A percentile compares a stretch with the other conserved stretches of the same genome.
phyloP scores from a whole-genome alignment of 352 stramenopile genomes.

The Thalassiosira livingstoniorum region DNA sequence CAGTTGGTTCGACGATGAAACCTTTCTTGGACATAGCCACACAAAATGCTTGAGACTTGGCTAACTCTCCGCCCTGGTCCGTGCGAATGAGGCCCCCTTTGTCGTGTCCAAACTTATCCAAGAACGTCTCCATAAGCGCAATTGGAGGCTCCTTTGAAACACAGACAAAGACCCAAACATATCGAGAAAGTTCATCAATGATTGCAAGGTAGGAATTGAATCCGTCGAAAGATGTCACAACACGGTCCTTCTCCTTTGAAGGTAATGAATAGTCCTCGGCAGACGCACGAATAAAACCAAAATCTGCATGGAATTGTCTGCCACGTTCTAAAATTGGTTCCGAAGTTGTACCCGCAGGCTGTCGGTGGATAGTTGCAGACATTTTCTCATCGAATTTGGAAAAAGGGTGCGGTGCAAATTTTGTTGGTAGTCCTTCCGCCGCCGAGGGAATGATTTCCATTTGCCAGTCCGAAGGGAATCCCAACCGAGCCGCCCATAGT shows the following conservation, averaged over 20 bases:
- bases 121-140: neutral
- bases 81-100: neutral
- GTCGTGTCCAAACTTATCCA: neutral
- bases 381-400: constrained; percentile 1
- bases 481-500: constrained; percentile 21
- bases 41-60: neutral
- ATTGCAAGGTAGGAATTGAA: constrained; percentile 25
- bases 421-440: neutral
- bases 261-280: constrained; percentile 4
- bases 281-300: constrained; percentile 15
- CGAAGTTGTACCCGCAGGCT: neutral
- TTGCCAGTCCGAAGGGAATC: constrained; percentile 21
- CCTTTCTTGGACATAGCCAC: neutral
- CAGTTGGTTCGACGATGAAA: neutral
- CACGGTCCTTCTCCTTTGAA: neutral
- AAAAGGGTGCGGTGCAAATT: constrained; percentile 24
- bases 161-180: neutral
- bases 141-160: neutral
- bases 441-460: neutral
- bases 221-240: constrained; percentile 22
- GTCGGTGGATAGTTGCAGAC: neutral
- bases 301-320: constrained; percentile 2
- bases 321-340: neutral
- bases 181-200: constrained; percentile 8
- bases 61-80: neutral